A percentile compares a stretch with the other conserved stretches of the same genome.
These are phyloP conservation scores for Aureobasidium sp. DNA, from an alignment of 2,329 filamentous ascomycete species.

Conservation along the genomic window DNA sequence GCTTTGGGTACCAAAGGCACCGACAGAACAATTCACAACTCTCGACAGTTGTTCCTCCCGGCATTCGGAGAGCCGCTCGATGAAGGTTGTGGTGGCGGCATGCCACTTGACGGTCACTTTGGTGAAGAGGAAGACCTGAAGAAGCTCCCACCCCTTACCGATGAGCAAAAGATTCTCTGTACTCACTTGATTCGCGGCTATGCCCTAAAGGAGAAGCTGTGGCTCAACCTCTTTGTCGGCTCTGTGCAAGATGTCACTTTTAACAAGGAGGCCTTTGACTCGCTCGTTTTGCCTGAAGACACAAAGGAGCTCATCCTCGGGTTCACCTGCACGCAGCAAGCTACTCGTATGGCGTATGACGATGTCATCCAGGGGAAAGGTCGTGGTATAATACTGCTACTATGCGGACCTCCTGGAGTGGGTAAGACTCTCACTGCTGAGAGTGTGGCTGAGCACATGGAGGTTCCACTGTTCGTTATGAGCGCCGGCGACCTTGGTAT, in stretches of 20 bases:
- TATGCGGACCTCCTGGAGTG: slow-evolving; percentile 45
- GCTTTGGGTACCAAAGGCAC: slow-evolving; percentile 20
- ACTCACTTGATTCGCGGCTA: slow-evolving; percentile 27
- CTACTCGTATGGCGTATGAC: slow-evolving; percentile 35
- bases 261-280: slow-evolving; percentile 38
- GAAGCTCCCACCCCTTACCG: slow-evolving; percentile 19
- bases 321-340: slow-evolving; percentile 37
- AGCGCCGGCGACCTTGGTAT: slow-evolving; percentile 43
- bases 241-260: slow-evolving; percentile 37
- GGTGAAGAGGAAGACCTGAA: slow-evolving; percentile 22
- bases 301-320: slow-evolving; percentile 43
- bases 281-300: slow-evolving; percentile 38
- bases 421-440: slow-evolving; percentile 48
- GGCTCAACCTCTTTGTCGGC: slow-evolving; percentile 35
- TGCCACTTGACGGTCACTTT: slow-evolving; percentile 28
- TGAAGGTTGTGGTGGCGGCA: slow-evolving; percentile 20
- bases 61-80: neutral
- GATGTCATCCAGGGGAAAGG: slow-evolving; percentile 47
- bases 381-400: slow-evolving; percentile 43
- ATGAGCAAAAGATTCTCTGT: slow-evolving; percentile 28
- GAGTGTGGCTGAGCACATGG: slow-evolving; percentile 43
- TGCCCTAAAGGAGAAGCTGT: slow-evolving; percentile 36
- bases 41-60: neutral
- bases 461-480: slow-evolving; percentile 43
- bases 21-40: neutral